phyloP scores from a whole-genome alignment of 768 basidiomycete genomes.

The Suillus fuscotomentosus region DNA sequence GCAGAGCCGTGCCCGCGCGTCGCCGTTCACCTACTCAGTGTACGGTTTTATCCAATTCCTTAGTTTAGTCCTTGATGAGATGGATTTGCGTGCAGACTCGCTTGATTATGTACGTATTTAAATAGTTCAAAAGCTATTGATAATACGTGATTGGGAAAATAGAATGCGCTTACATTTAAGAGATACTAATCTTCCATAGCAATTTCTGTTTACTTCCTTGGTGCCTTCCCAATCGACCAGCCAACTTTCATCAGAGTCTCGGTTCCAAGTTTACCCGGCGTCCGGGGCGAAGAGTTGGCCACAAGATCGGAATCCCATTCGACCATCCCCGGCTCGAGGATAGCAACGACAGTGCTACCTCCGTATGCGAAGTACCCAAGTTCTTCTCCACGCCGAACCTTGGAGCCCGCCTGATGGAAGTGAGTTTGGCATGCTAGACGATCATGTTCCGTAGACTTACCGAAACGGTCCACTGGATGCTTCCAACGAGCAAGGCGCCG shows the following conservation, averaged over 20 bases:
- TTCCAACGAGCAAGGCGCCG: slow-evolving; percentile 80
- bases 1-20: too few species aligned
- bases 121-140: background rate
- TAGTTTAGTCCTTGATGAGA: background rate
- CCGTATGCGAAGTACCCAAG: slow-evolving; percentile 72
- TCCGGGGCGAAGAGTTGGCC: slow-evolving; percentile 38
- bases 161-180: background rate
- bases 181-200: background rate
- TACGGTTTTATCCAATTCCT: background rate
- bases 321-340: slow-evolving; percentile 55
- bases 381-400: slow-evolving; percentile 63
- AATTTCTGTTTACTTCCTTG: background rate
- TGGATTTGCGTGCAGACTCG: background rate
- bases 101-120: background rate
- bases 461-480: slow-evolving; percentile 59
- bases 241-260: slow-evolving; percentile 64
- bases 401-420: slow-evolving; percentile 37
- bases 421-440: background rate
- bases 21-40: background rate
- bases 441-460: slow-evolving; percentile 12
- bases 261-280: slow-evolving; percentile 32
- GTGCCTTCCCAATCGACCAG: slow-evolving; percentile 24
- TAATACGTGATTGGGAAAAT: background rate
- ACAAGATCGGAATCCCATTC: slow-evolving; percentile 65
- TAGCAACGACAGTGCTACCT: slow-evolving; percentile 65